Evolutionary conservation across 2,329 filamentous ascomycete genomes (phyloP), one percentile per base, ranked within the genome.

Genomic region (Colletotrichum endophyticum): DNA sequence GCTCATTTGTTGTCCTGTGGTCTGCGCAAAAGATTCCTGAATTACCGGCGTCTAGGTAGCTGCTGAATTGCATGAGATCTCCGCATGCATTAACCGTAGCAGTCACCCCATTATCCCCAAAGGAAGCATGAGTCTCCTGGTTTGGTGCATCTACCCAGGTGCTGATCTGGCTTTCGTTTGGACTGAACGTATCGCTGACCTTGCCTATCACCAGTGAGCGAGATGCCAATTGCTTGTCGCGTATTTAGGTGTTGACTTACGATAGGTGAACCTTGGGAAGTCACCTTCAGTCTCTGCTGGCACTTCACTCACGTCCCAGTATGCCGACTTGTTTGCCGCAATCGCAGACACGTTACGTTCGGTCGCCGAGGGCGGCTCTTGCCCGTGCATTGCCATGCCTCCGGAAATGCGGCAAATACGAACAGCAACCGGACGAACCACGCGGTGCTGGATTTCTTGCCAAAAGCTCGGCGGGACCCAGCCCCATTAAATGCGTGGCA

Each of bases 311-410:
- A 6, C 1, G 11, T 53, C 44, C 44, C 44, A 53, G 0, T 22
- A 53, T 8, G 6, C 0, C 1, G 3, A 3, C n/a, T 1, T 8
- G 6, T 22, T 53, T 12, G n/a, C n/a, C 3, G 5, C 39, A 7
- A n/a, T 2, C 3, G 39, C 9, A 7, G n/a, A 2, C n/a, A 22
- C n/a, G n/a, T 53, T 2, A 22, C 1, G 9, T 13, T 53, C 44
- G 44, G 44, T 13, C 4, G 6, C 0, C 44, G 44, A 22, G 6
- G 56, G 6, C 22, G 0, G 56, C 2, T 59, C 15, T 3, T 2
- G 2, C 15, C 2, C 25, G 8, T 59, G 4, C 5, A 0, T 28
- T 59, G 56, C 22, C 56, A 59, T 59, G 22, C 0, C 8, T 19
- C 8, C 13, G 16, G 56, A 19, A 12, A 28, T 28, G 27, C 25